Conservation (phyloP, 2,329 filamentous ascomycete species). For the Hypoxylon sp. region DNA sequence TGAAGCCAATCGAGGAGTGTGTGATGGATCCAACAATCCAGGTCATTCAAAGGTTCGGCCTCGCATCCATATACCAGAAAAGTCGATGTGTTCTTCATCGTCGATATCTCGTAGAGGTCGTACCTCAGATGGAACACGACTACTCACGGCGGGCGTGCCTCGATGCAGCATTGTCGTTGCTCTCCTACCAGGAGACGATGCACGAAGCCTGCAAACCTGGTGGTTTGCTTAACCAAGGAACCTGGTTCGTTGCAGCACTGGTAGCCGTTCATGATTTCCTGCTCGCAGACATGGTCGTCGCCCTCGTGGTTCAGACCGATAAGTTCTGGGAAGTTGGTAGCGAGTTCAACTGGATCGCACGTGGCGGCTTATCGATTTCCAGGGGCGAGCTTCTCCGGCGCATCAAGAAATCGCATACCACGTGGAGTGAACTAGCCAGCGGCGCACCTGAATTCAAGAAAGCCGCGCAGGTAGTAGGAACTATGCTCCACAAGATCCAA, state of each 20-base stretch:
- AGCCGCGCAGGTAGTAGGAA: constrained; percentile 59
- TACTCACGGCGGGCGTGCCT: constrained; percentile 65
- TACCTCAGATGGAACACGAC: constrained; percentile 58
- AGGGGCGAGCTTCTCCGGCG: constrained; percentile 56
- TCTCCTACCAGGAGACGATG: constrained; percentile 61
- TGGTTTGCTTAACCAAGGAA: constrained; percentile 62
- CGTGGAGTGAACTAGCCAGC: constrained; percentile 58
- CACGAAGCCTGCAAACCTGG: constrained; percentile 64
- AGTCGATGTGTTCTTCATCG: constrained; percentile 67
- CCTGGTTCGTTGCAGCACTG: constrained; percentile 69
- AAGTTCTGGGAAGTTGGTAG: constrained; percentile 54
- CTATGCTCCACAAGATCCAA: constrained; percentile 59
- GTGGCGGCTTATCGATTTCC: constrained; percentile 49
- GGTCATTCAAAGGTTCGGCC: constrained; percentile 65
- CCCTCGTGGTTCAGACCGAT: constrained; percentile 61
- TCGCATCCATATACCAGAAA: constrained; percentile 66
- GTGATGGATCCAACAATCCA: constrained; percentile 60
- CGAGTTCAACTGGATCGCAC: constrained; percentile 52
- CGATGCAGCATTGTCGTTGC: constrained; percentile 60
- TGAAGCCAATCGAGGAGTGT: constrained; percentile 61
- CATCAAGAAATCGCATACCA: constrained; percentile 57
- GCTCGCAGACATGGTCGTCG: constrained; percentile 70
- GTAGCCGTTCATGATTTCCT: constrained; percentile 69
- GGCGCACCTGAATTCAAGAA: constrained; percentile 57
- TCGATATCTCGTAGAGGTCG: constrained; percentile 61